Evolutionary conservation across 768 basidiomycete species (phyloP), one percentile per base, ranked within the genome.

Genomic region (Leccinum subtestaceum): DNA sequence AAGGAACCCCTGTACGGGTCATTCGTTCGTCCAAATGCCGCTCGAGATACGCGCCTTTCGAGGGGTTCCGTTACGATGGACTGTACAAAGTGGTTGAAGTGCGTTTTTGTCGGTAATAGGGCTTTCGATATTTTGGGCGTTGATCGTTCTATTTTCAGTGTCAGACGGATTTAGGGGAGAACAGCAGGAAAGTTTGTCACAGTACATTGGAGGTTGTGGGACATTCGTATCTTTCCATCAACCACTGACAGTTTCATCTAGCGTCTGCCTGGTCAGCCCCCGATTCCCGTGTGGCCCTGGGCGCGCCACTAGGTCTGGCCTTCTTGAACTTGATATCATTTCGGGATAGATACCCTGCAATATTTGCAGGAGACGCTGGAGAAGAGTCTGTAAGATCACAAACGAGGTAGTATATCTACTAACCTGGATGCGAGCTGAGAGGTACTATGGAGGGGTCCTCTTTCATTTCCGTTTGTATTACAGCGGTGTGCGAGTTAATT

Each of bases 31-130:
- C 3, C 11, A 65, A 8, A 12, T 52, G 57, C 31, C 21, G 9
- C 8, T 73, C 73, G 9, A 56, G 56, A 34, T 73, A 70, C 57
- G 68, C 73, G 5, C 72, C 72, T 2, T 10, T 9, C 1, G 2
- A 29, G 0, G 71, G 70, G 8, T 65, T 62, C 34, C 73, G 72
- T 3, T 73, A 74, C 29, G 72, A 74, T 38, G 72, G 72, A 21
- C 38, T 73, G 2, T 73, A 73, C 58, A 72, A 25, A 25, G 60
- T 73, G 2, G 38, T 61, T 1, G 36, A 47, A 4, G 74, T 75
- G 31, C 48, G 61, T 19, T 45, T 5, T 34, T 34, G 32, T 34
- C 32, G 34, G 12, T 36, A 6, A 4, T 50, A 5, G 8, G 17
- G 7, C n/a, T 53, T 49, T n/a, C 11, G 4, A 27, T 51, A n/a